Evolutionary conservation across 2,329 filamentous ascomycete genomes (phyloP), one percentile per base, ranked within the genome.

Genomic region (Blastomyces parvus): DNA sequence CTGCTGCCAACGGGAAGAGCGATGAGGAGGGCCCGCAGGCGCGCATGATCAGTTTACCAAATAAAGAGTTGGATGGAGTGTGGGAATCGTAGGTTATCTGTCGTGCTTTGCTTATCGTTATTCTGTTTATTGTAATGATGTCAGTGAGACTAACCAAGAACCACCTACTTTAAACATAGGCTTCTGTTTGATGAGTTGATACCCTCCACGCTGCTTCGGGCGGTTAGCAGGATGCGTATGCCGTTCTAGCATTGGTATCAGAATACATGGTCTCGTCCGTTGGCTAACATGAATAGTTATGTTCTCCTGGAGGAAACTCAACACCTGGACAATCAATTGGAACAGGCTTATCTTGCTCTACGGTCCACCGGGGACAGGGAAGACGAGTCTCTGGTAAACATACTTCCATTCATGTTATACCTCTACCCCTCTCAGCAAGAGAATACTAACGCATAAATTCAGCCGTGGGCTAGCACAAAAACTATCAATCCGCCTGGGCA

Each of bases 281-380:
- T 38, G 17, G 48, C 59, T 64, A 53, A 64, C 27, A 27, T 3
- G 22, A 59, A 48, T 57, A 74, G 72, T 74, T 14, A 64, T 67
- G 1, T 70, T 74, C 59, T 71, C 72, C n/a, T 69, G 72, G 57
- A 71, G 70, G 17, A 72, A 70, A 30, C 69, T 79, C 14, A 72
- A 76, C 64, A 69, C 72, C 33, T 71, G 71, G 62, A 71, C 73
- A 0, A 74, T 78, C 65, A 77, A 76, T 63, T 81, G 79, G 77
- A 80, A 80, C 63, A 74, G 77, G 25, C 69, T 81, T 11, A 90
- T 97, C 19, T 81, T 97, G 64, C 86, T 97, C 58, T 97, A 97
- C 77, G 93, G 93, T 0, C 92, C 93, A 5, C 93, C 93, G 1
- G 93, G 93, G 74, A 97, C 93, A 14, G 93, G 93, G 72, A 97